Percentiles rank a stretch among this genome's conserved stretches.
phyloP scores from a whole-genome alignment of 2,329 filamentous ascomycete genomes.

The Aciculosporium take region DNA sequence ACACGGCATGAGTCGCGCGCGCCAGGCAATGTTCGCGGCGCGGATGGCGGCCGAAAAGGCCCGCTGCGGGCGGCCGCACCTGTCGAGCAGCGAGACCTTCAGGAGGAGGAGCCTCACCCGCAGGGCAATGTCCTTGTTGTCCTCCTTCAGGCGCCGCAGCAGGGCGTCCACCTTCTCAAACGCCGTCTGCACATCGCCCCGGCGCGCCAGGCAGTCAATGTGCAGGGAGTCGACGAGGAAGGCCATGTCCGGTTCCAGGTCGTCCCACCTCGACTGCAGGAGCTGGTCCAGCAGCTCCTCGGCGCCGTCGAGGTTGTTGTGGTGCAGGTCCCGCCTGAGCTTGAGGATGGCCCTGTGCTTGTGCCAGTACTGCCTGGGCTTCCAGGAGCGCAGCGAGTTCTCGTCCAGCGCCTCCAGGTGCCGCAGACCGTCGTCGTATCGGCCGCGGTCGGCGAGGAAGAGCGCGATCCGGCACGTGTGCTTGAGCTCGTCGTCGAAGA shows the following conservation, averaged over 20 bases:
- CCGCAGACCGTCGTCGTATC: conserved; percentile 51
- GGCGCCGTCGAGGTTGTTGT: conserved; percentile 36
- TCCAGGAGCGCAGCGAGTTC: conserved; percentile 55
- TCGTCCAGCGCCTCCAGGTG: conserved; percentile 33
- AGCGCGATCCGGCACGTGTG: conserved; percentile 56
- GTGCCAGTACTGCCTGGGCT: conserved; percentile 59
- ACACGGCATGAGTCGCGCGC: conserved; percentile 50
- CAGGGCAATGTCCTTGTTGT: conserved; percentile 42
- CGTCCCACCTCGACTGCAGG: conserved; percentile 34
- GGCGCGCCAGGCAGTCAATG: conserved; percentile 35
- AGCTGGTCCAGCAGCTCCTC: conserved; percentile 37
- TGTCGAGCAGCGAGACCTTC: conserved; percentile 57
- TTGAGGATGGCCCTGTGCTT: conserved; percentile 54
- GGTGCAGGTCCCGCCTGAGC: conserved; percentile 46
- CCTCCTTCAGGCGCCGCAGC: conserved; percentile 26
- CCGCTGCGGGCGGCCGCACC: conserved; percentile 53
- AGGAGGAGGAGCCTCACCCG: conserved; percentile 57
- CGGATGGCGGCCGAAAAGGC: conserved; percentile 66
- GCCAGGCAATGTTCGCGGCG: conserved; percentile 60
- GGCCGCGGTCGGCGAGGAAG: conserved; percentile 46
- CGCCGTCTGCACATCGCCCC: conserved; percentile 32
- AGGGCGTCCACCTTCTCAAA: conserved; percentile 33
- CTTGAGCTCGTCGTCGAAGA: conserved; percentile 66
- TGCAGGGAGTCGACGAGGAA: conserved; percentile 38
- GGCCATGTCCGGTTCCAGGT: conserved; percentile 37